Evolutionary conservation across 805 yeast species (phyloP), one percentile per base, ranked within the genome.

Genomic region (Torulaspora microellipsoides): DNA sequence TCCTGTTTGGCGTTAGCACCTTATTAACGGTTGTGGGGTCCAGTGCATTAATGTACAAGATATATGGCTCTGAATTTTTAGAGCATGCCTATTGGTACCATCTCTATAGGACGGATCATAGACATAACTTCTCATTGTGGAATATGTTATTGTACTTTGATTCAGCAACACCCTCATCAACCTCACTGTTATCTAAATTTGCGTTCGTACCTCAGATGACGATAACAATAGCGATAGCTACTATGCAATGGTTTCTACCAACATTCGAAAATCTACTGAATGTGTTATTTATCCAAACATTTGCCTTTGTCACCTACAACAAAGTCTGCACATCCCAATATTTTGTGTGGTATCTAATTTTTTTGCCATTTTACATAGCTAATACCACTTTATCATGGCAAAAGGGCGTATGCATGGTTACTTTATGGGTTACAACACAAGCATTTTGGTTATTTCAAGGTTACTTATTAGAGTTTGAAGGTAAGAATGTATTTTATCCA

Each of bases 311-410:
- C 13, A 70, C 86, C 1, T 84, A 77, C 65, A 85, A 85, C 66
- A 85, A 85, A 64, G 93, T 85, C 15, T 81, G 88, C 56, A 93
- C 99, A 0, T 87, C 96, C 1, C 99, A 93, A 67, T 93, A 93
- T 65, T 93, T 93, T 65, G 78, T 91, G 49, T 93, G 99, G 99
- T 93, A 84, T 58, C 67, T 93, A 54, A 85, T 89, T 11, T 78
- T 90, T 51, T 63, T 91, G 34, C 98, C 99, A 1, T 77, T 85
- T 42, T 82, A 70, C 55, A 60, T 88, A 7, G 69, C 81, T 2
- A 59, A 66, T 8, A 70, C 87, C 0, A 60, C 55, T 2, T 51
- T 74, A 1, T 45, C 66, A 0, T 48, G 60, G 37, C 37, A 36
- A 8, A 67, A 64, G 38, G 85, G 85, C 1, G 2, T 71, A 0